These are phyloP conservation scores for Ceratocystis colombiana DNA, from an alignment of 2,329 filamentous ascomycete genomes.

Conservation along the genomic window DNA sequence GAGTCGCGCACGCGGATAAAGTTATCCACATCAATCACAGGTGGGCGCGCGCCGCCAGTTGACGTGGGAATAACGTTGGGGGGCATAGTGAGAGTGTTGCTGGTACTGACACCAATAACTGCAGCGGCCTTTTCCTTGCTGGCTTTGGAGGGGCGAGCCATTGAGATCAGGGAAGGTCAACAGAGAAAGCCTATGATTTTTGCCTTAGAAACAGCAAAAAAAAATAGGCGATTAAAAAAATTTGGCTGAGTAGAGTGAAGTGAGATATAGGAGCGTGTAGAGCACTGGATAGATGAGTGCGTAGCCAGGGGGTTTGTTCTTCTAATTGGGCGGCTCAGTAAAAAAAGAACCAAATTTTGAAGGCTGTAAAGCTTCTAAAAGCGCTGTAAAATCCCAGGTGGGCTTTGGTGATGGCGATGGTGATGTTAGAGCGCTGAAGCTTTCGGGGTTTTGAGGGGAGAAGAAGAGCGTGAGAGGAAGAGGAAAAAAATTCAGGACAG, in stretches of 20 bases:
- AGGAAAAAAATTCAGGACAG: conserved; percentile 21
- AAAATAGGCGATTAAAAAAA: background rate
- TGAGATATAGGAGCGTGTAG: too few species aligned
- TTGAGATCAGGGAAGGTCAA: conserved; percentile 28
- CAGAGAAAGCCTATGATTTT: background rate
- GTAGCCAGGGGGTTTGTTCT: too few species aligned
- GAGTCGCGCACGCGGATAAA: conserved; percentile 72
- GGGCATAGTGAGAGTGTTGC: conserved; percentile 24
- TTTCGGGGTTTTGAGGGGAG: conserved; percentile 9
- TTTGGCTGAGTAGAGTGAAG: too few species aligned
- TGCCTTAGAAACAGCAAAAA: conserved; percentile 1
- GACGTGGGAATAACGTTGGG: conserved; percentile 36
- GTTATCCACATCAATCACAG: conserved; percentile 57
- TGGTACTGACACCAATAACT: conserved; percentile 25
- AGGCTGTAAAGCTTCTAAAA: background rate
- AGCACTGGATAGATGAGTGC: too few species aligned
- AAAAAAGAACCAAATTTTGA: conserved; percentile 13
- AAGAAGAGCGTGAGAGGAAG: conserved; percentile 22
- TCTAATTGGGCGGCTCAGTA: conserved; percentile 25
- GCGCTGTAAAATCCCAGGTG: too few species aligned
- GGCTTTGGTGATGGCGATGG: conserved; percentile 14
- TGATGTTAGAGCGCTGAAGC: conserved; percentile 20
- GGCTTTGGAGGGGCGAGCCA: conserved; percentile 41
- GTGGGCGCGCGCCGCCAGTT: conserved; percentile 13
- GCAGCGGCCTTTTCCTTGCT: conserved; percentile 34